Conservation (phyloP, 140 eudicot species). For the Ambrosia hybrid region DNA sequence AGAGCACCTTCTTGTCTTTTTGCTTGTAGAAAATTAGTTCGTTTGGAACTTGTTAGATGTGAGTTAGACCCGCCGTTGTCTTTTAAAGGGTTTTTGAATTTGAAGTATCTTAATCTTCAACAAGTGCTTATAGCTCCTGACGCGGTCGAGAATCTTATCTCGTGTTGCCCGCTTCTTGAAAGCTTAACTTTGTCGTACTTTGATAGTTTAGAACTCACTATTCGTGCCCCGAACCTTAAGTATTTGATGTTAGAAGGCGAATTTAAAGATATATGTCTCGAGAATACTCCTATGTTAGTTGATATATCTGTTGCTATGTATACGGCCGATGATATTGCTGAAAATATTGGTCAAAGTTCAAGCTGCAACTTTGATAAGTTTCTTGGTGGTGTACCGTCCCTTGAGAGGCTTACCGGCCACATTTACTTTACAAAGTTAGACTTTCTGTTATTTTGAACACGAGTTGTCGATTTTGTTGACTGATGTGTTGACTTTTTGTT, state of each 20-base stretch:
- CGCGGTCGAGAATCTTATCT: constrained; percentile 66
- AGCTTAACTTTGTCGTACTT: constrained; percentile 73
- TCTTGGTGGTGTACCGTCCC: constrained; percentile 83
- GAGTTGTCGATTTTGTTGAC: not conserved
- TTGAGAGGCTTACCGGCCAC: constrained; percentile 70
- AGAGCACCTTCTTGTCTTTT: constrained; percentile 80
- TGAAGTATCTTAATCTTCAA: constrained; percentile 75
- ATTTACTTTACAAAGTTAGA: constrained; percentile 83
- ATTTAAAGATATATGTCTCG: constrained; percentile 75
- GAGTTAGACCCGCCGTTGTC: constrained; percentile 71
- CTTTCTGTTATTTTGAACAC: not conserved
- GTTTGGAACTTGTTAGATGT: constrained; percentile 86
- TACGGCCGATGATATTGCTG: constrained; percentile 71
- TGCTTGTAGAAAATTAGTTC: constrained; percentile 49
- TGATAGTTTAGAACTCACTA: constrained; percentile 77
- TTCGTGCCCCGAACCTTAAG: constrained; percentile 87
- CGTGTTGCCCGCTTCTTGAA: constrained; percentile 86
- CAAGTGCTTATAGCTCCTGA: constrained; percentile 73
- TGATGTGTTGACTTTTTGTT: not conserved
- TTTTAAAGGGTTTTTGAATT: constrained; percentile 62
- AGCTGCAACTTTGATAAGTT: constrained; percentile 80
- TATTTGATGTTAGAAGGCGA: constrained; percentile 82
- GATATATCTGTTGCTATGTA: constrained; percentile 70
- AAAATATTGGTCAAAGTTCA: constrained; percentile 74
- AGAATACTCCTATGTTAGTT: constrained; percentile 67